A percentile compares a stretch with the other conserved stretches of the same genome.
Evolutionary conservation across 75 land plant genomes (phyloP).

Genomic region (Pinus albicaulis): DNA sequence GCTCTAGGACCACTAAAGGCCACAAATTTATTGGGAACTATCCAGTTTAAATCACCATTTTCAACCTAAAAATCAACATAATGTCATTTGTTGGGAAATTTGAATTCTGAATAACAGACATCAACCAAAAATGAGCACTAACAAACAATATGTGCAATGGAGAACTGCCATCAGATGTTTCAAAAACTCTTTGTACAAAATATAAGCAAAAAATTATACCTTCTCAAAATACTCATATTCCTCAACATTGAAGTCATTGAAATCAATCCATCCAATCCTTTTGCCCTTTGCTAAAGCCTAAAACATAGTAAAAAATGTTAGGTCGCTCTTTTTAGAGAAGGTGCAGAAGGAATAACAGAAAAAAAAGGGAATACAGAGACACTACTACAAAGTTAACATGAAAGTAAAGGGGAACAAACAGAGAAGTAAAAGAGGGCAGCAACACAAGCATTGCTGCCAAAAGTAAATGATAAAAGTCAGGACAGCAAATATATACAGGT

Average conservation of each 20-base stretch:
- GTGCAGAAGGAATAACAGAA: not conserved
- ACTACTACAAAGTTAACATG: not conserved
- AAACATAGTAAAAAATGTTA: not conserved
- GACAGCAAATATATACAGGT: too few relatives aligned
- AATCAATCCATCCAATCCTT: slow-evolving; percentile 44
- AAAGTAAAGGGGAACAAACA: not conserved
- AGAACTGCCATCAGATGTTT: not conserved
- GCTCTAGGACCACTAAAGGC: slow-evolving; percentile 54
- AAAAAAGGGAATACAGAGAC: not conserved
- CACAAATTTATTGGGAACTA: slow-evolving; percentile 45
- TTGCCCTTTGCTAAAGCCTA: slow-evolving; percentile 43
- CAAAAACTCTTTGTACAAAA: not conserved
- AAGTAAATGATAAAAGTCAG: not conserved
- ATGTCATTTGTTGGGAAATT: not conserved
- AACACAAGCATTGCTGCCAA: not conserved
- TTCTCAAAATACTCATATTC: slow-evolving; percentile 56
- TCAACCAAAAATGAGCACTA: not conserved
- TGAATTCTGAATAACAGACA: not conserved
- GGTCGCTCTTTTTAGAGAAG: too few relatives aligned
- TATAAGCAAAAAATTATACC: slow-evolving; percentile 6
- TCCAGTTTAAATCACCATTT: slow-evolving; percentile 54
- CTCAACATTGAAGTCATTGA: slow-evolving; percentile 39
- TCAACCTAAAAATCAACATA: slow-evolving; percentile 28
- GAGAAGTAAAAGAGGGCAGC: not conserved
- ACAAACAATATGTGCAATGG: not conserved